These are phyloP conservation scores for Brassica incana DNA, from an alignment of 345 rosid species.

Conservation along the genomic window DNA sequence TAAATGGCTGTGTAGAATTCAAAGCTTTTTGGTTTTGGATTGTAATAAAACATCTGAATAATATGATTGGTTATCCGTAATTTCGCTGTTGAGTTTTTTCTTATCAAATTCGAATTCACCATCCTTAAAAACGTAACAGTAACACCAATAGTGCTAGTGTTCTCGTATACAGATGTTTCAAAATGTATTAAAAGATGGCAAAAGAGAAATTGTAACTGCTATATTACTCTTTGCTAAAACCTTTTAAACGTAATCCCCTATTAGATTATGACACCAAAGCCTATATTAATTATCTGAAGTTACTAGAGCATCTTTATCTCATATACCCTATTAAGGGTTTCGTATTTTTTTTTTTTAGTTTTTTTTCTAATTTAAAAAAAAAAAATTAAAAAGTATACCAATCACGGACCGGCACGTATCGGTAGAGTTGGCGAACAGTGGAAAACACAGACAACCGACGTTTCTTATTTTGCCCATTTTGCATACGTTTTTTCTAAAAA, in stretches of 20 bases:
- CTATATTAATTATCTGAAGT: neutral
- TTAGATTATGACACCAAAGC: neutral
- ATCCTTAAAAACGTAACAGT: neutral
- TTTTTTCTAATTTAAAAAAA: too few species aligned
- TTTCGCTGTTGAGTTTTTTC: neutral
- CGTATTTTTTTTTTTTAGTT: too few species aligned
- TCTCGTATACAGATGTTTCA: neutral
- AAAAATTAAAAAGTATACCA: too few species aligned
- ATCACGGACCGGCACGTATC: too few species aligned
- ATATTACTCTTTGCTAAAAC: neutral
- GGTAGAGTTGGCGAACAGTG: too few species aligned
- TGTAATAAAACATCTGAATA: slow-evolving; percentile 40
- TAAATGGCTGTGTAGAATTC: slow-evolving; percentile 11
- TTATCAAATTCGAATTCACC: neutral
- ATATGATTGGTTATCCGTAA: neutral
- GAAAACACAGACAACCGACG: too few species aligned
- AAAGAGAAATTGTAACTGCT: neutral
- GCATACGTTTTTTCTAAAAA: too few species aligned
- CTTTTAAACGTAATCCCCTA: neutral
- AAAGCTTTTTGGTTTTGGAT: slow-evolving; percentile 21
- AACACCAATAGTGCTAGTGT: neutral
- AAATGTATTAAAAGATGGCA: neutral
- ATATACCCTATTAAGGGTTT: too few species aligned
- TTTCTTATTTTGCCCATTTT: too few species aligned
- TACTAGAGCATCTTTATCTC: neutral